Evolutionary conservation across 2,329 filamentous ascomycete species (phyloP).

Genomic region (Fusarium abutilonis): DNA sequence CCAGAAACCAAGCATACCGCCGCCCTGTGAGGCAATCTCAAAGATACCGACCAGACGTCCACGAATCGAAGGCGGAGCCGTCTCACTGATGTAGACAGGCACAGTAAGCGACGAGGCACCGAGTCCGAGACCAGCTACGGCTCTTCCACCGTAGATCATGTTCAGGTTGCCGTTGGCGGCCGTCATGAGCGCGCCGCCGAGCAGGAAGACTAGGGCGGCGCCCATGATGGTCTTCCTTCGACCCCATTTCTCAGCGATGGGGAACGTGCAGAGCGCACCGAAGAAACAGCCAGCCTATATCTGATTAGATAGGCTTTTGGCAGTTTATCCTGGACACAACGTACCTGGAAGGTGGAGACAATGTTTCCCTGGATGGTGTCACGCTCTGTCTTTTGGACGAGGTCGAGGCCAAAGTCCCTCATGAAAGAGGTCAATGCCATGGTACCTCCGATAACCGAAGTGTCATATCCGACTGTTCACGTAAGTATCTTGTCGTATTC

Average conservation of each 20-base stretch:
- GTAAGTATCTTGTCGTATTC: neutral
- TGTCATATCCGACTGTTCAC: slow-evolving; percentile 50
- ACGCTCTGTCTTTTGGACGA: slow-evolving; percentile 38
- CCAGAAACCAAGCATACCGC: slow-evolving; percentile 55
- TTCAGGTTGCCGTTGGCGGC: slow-evolving; percentile 48
- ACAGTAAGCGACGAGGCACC: slow-evolving; percentile 61
- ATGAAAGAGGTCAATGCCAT: slow-evolving; percentile 53
- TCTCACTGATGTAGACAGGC: slow-evolving; percentile 56
- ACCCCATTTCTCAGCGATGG: slow-evolving; percentile 59
- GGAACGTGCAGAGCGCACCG: slow-evolving; percentile 54
- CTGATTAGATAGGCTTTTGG: neutral
- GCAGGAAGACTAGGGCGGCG: slow-evolving; percentile 54
- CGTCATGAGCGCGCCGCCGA: slow-evolving; percentile 51
- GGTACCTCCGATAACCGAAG: slow-evolving; percentile 53
- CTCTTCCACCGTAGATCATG: slow-evolving; percentile 59
- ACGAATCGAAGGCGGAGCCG: slow-evolving; percentile 60
- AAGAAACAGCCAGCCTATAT: slow-evolving; percentile 54
- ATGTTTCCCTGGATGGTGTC: slow-evolving; percentile 53
- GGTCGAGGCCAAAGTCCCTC: slow-evolving; percentile 49
- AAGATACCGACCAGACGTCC: slow-evolving; percentile 64
- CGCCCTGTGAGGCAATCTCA: slow-evolving; percentile 51
- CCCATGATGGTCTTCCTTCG: slow-evolving; percentile 58
- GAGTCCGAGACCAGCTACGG: slow-evolving; percentile 62
- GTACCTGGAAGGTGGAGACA: slow-evolving; percentile 50
- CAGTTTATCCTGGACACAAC: too few relatives aligned